These are phyloP conservation scores for Avicennia marina DNA, from an alignment of 257 asterid species.

Conservation along the genomic window DNA sequence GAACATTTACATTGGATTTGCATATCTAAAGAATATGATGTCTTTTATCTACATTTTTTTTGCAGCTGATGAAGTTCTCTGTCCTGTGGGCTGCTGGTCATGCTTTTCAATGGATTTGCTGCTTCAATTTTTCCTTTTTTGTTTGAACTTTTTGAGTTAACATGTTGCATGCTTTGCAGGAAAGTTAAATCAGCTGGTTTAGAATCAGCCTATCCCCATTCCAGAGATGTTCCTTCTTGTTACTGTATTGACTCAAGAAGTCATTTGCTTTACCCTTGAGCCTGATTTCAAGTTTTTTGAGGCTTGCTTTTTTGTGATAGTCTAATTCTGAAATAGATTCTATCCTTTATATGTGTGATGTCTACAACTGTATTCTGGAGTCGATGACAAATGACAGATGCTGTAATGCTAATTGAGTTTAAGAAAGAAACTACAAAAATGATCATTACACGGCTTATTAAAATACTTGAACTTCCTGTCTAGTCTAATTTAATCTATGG, in stretches of 20 bases:
- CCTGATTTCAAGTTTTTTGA: constrained; percentile 95
- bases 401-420: no score
- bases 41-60: constrained; percentile 2
- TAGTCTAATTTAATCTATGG: no score
- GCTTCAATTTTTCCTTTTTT: no score
- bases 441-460: no score
- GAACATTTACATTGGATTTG: constrained; percentile 1
- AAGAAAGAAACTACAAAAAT: no score
- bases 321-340: neutral
- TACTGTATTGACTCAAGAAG: constrained; percentile 98
- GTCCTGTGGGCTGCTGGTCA: constrained; percentile 1
- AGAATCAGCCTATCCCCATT: constrained; percentile 92
- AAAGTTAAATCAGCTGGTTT: constrained; percentile 90
- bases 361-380: neutral
- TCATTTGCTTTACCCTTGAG: constrained; percentile 89
- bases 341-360: neutral
- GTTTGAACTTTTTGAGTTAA: neutral
- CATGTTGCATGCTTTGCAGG: constrained; percentile 46
- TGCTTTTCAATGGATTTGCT: no score
- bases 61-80: constrained; percentile 4
- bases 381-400: no score
- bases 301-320: constrained; percentile 41
- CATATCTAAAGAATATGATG: neutral
- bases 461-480: no score
- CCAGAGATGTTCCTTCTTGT: constrained; percentile 99